Base-by-base conservation (phyloP, 208 protist genomes). In the Novymonas esmeraldas region DNA sequence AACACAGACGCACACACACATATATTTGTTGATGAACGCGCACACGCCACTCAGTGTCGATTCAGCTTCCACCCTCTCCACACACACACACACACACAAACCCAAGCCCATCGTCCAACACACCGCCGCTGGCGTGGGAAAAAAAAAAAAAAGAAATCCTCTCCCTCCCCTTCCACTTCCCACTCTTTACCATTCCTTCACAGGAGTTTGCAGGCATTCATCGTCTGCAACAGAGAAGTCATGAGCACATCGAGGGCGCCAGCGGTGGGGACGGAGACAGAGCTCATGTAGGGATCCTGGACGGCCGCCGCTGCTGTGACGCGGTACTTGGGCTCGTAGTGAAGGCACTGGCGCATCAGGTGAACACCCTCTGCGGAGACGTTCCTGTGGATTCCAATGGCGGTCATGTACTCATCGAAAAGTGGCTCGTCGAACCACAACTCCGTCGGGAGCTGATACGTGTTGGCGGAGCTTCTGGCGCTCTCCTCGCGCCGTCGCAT, bases 241-340 rank as follows among this genome's bases (percentile, higher is more conserved):
- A 82, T 78, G 41, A 89, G 75, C n/a, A 71, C 65, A 38, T 88
- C 82, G 9, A 93, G 38, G 13, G 70, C 44, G 14, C 77, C 68
- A 11, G 58, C 58, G 28, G 65, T 64, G 41, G 76, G 76, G 22
- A 77, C 45, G 11, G 55, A 50, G 28, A 76, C 70, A 48, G 76
- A 36, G 31, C 61, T 62, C 36, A 95, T 33, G 72, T 89, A 95
- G 3, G 85, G 78, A 61, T 95, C 85, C 4, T 62, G 64, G 34
- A 95, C 68, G 41, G 85, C 87, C 46, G 93, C 82, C 3, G 64
- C 70, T 2, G 81, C 87, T 1, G 79, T 92, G 36, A 92, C 80
- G 29, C 90, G 84, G 13, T 81, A 64, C 14, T 42, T 64, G 1
- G 90, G 90, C 67, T 95, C 90, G 44, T 91, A 95, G 46, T 70